Evolutionary conservation across 2,329 filamentous ascomycete species (phyloP).

Genomic region (Calonectria pteridis): DNA sequence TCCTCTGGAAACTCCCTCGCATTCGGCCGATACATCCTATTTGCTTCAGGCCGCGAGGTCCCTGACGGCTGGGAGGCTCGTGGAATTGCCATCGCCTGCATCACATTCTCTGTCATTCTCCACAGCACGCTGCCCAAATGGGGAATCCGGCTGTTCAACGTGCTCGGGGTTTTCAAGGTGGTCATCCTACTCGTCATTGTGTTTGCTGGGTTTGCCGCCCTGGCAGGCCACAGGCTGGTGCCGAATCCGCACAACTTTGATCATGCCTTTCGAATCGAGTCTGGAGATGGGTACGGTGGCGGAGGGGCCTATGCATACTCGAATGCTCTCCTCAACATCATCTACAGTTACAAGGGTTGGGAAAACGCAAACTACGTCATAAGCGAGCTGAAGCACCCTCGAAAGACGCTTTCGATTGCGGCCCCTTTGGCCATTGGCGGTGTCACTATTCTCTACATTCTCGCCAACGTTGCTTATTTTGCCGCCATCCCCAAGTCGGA

Average conservation of each 20-base stretch:
- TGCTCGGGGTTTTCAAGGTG: slow-evolving; percentile 72
- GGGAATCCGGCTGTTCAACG: slow-evolving; percentile 70
- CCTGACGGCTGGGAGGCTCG: slow-evolving; percentile 68
- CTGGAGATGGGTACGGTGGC: slow-evolving; percentile 58
- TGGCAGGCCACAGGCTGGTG: slow-evolving; percentile 62
- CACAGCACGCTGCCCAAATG: slow-evolving; percentile 67
- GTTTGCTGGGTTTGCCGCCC: slow-evolving; percentile 69
- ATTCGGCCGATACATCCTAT: slow-evolving; percentile 70
- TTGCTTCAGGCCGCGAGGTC: slow-evolving; percentile 61
- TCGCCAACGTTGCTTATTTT: slow-evolving; percentile 76
- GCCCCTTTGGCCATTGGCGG: slow-evolving; percentile 69
- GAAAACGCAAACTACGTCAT: slow-evolving; percentile 74
- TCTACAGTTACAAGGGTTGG: slow-evolving; percentile 75
- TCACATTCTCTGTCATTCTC: slow-evolving; percentile 66
- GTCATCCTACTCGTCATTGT: slow-evolving; percentile 71
- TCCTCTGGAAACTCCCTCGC: slow-evolving; percentile 70
- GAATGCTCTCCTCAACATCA: slow-evolving; percentile 68
- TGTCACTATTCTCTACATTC: slow-evolving; percentile 71
- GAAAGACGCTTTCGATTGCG: slow-evolving; percentile 66
- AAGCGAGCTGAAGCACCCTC: slow-evolving; percentile 67
- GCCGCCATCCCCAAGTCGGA: slow-evolving; percentile 71
- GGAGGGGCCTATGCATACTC: slow-evolving; percentile 67
- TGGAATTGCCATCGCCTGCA: slow-evolving; percentile 66
- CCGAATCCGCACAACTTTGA: slow-evolving; percentile 69
- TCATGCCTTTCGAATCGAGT: slow-evolving; percentile 63